phyloP scores from a whole-genome alignment of 2,329 filamentous ascomycete genomes.

The Diaporthe ilicicola region DNA sequence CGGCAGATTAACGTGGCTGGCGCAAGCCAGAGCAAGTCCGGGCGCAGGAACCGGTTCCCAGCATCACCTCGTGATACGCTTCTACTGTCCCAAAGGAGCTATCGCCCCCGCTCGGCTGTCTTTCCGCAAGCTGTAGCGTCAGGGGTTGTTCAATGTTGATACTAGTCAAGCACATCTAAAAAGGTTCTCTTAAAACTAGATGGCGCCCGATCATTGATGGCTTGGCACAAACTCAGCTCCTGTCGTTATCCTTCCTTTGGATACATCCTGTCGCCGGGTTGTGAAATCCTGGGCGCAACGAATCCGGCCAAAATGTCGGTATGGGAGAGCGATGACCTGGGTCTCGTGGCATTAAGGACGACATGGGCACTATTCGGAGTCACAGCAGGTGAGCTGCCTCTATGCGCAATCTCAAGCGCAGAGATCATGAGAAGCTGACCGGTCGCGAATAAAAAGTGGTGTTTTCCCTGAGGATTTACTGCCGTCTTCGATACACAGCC shows the following conservation, averaged over 20 bases:
- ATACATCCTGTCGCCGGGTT: background rate
- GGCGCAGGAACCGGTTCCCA: conserved; percentile 10
- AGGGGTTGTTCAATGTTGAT: background rate
- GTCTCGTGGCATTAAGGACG: conserved; percentile 16
- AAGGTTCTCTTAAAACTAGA: conserved; percentile 1
- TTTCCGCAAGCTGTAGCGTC: conserved; percentile 12
- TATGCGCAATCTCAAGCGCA: background rate
- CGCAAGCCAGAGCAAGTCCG: background rate
- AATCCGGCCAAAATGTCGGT: conserved; percentile 20
- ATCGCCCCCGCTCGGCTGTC: conserved; percentile 7
- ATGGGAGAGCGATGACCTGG: conserved; percentile 27
- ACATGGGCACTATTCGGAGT: conserved; percentile 37
- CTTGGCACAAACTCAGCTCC: background rate
- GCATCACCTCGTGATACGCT: conserved; percentile 8
- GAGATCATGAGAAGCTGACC: background rate
- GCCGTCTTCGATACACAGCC: conserved; percentile 36
- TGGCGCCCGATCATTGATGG: background rate
- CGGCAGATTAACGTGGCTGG: background rate
- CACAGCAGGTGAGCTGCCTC: conserved; percentile 35
- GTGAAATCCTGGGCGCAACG: background rate
- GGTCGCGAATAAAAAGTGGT: conserved; percentile 37
- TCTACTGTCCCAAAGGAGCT: background rate
- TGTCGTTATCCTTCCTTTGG: background rate
- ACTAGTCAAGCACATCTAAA: conserved; percentile 14
- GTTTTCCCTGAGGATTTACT: conserved; percentile 40